Percentiles rank a stretch among this genome's conserved stretches.
Conservation (phyloP, 2,329 filamentous ascomycete genomes). For the Pseudocercospora eumusae region DNA sequence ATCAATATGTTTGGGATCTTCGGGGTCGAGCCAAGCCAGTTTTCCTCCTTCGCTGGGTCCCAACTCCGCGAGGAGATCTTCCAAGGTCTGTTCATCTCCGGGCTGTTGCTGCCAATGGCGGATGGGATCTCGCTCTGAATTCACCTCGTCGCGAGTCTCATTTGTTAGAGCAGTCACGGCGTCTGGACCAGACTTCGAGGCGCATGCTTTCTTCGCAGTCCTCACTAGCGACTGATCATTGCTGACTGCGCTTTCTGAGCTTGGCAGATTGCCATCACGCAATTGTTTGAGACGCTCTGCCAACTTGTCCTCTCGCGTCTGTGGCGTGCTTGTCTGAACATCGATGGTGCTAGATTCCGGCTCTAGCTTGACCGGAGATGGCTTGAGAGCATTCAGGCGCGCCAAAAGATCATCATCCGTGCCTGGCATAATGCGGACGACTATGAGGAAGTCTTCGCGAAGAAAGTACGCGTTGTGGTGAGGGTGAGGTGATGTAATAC, state of each 20-base stretch:
- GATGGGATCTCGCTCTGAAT: conserved; percentile 29
- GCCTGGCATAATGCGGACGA: conserved; percentile 27
- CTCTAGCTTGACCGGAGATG: conserved; percentile 44
- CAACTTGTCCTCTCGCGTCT: conserved; percentile 37
- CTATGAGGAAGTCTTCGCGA: neutral
- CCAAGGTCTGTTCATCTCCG: conserved; percentile 50
- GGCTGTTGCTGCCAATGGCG: conserved; percentile 40
- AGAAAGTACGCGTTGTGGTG: neutral
- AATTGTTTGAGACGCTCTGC: conserved; percentile 38
- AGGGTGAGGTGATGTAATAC: neutral
- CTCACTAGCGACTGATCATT: neutral
- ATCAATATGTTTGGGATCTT: conserved; percentile 47
- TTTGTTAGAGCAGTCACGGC: conserved; percentile 15
- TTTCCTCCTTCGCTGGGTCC: conserved; percentile 35
- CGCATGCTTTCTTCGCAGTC: neutral
- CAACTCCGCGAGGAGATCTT: conserved; percentile 50
- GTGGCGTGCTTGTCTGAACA: conserved; percentile 28
- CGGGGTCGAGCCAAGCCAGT: conserved; percentile 43
- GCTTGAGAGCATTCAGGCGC: conserved; percentile 52
- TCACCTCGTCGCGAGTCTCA: conserved; percentile 27
- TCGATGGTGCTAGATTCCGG: conserved; percentile 27
- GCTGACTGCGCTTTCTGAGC: neutral
- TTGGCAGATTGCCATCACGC: conserved; percentile 21
- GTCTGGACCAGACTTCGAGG: neutral
- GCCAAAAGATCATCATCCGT: conserved; percentile 49